phyloP scores from a whole-genome alignment of 768 basidiomycete species.

The Leccinellum luteum region DNA sequence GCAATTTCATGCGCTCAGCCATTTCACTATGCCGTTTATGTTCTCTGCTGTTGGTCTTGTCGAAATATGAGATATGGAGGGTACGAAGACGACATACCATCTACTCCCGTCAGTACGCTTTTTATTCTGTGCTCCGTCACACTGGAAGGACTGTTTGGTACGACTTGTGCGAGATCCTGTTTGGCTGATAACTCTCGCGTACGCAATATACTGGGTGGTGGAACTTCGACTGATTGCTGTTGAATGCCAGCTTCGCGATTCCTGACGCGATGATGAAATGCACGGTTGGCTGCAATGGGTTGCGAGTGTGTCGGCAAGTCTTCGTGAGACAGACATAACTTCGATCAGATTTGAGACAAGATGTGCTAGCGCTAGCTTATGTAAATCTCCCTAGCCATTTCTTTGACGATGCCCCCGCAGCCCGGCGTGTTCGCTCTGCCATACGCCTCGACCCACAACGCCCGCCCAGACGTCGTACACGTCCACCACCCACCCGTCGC shows the following conservation, averaged over 20 bases:
- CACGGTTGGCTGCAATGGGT: not conserved
- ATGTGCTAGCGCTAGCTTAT: too few relatives aligned
- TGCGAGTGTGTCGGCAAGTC: not conserved
- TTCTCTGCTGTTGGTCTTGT: not conserved
- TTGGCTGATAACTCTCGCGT: not conserved
- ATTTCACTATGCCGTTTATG: not conserved
- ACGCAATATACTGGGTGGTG: not conserved
- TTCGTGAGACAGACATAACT: constrained; percentile 2
- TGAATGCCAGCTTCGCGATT: not conserved
- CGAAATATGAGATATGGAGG: too few relatives aligned
- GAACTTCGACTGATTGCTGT: not conserved
- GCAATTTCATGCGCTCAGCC: constrained; percentile 6
- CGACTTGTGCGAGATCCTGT: not conserved
- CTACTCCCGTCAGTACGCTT: not conserved
- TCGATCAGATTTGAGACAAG: not conserved
- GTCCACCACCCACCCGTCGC: constrained; percentile 40
- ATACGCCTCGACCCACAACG: constrained; percentile 48
- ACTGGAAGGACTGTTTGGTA: not conserved
- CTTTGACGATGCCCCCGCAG: constrained; percentile 57
- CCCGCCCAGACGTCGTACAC: constrained; percentile 36
- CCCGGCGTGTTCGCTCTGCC: constrained; percentile 66
- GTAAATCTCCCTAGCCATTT: not conserved
- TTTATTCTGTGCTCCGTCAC: not conserved
- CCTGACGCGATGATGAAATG: not conserved
- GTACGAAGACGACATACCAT: not conserved